These are phyloP conservation scores for Gymnopilus dilepis DNA, from an alignment of 768 basidiomycete species.

Conservation along the genomic window DNA sequence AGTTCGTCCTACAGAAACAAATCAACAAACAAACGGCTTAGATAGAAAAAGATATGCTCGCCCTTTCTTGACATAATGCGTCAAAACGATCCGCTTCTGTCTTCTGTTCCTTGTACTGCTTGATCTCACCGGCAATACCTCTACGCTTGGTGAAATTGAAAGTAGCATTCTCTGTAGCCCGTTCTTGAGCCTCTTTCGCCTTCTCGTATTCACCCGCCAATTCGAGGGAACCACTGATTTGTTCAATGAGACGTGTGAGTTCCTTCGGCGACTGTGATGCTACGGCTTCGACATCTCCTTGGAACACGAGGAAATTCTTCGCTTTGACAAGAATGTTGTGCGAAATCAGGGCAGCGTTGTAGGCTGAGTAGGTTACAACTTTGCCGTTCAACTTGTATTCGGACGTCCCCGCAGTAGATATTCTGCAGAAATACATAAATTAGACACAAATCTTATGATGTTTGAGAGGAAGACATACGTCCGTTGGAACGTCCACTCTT, in stretches of 20 bases:
- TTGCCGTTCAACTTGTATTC: constrained; percentile 89
- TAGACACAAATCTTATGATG: neutral
- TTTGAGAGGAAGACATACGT: constrained; percentile 67
- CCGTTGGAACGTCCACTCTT: constrained; percentile 90
- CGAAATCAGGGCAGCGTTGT: constrained; percentile 84
- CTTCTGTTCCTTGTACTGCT: constrained; percentile 97
- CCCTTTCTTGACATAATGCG: constrained; percentile 72
- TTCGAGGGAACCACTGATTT: constrained; percentile 94
- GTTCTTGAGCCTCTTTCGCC: constrained; percentile 85
- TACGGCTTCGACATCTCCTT: constrained; percentile 98
- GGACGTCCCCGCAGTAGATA: constrained; percentile 84
- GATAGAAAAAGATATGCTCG: constrained; percentile 38
- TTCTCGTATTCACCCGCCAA: constrained; percentile 87
- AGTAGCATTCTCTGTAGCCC: constrained; percentile 92
- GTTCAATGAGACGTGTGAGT: constrained; percentile 89
- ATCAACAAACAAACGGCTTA: neutral
- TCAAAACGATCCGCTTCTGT: constrained; percentile 91
- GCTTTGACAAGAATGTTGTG: constrained; percentile 99
- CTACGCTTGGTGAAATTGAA: constrained; percentile 94
- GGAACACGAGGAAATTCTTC: constrained; percentile 99
- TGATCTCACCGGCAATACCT: constrained; percentile 93
- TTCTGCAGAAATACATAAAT: constrained; percentile 51
- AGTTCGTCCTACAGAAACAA: constrained; percentile 67
- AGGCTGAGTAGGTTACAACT: constrained; percentile 83
- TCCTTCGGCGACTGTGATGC: constrained; percentile 94